Evolutionary conservation across 75 land plant species (phyloP).

Genomic region (Selaginella moellendorffii): DNA sequence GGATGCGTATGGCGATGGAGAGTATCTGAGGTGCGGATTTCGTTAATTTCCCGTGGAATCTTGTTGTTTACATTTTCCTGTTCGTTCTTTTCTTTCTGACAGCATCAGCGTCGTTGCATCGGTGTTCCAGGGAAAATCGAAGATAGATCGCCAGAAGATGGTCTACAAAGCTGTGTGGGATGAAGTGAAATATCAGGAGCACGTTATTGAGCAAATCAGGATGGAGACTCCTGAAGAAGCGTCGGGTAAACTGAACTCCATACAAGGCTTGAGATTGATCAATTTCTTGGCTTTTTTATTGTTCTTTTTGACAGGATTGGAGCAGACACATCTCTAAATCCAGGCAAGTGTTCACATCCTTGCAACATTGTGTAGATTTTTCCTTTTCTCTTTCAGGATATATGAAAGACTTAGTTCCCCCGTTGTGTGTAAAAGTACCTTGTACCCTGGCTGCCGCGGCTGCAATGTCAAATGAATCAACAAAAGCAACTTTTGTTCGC

Average conservation of each 20-base stretch:
- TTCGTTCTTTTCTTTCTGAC: constrained; percentile 10
- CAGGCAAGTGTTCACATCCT: not conserved
- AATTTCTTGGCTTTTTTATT: not conserved
- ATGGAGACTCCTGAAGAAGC: constrained; percentile 62
- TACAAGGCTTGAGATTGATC: constrained; percentile 1
- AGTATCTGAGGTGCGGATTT: constrained; percentile 58
- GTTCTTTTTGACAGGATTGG: not conserved
- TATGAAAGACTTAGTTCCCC: not conserved
- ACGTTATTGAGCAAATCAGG: constrained; percentile 85
- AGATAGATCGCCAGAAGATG: constrained; percentile 80
- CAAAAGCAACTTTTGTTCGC: not conserved
- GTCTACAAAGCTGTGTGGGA: too few relatives aligned
- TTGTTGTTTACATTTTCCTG: too few relatives aligned
- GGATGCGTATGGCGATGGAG: constrained; percentile 97
- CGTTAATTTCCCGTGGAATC: not conserved
- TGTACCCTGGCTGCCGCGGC: constrained; percentile 2
- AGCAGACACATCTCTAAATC: not conserved
- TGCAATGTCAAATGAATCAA: too few relatives aligned
- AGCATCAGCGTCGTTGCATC: constrained; percentile 81
- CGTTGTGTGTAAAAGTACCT: not conserved
- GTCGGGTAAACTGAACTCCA: too few relatives aligned
- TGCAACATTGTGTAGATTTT: not conserved
- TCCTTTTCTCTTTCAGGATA: not conserved
- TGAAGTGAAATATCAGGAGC: constrained; percentile 72
- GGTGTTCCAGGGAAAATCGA: constrained; percentile 70